A percentile compares a stretch with the other conserved stretches of the same genome.
These are phyloP conservation scores for Parachaetomium inaequale DNA, from an alignment of 495 filamentous ascomycete species.

Conservation along the genomic window DNA sequence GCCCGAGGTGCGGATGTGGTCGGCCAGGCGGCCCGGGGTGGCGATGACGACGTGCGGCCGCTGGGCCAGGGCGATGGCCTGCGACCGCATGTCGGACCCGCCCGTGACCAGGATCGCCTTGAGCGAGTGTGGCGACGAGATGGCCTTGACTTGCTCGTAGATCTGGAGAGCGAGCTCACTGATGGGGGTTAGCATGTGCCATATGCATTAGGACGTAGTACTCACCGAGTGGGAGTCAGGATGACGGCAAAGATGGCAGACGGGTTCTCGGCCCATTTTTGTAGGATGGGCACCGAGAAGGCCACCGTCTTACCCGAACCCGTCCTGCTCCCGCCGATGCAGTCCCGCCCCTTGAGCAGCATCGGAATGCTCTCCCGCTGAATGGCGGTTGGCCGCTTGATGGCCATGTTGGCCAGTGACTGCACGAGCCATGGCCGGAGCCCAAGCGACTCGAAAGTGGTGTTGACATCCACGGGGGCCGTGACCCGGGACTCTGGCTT, in stretches of 20 bases:
- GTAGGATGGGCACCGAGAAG: constrained; percentile 88
- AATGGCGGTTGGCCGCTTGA: constrained; percentile 84
- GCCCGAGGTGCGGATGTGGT: constrained; percentile 87
- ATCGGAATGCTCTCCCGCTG: constrained; percentile 87
- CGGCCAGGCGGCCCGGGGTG: constrained; percentile 88
- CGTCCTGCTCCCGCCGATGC: constrained; percentile 89
- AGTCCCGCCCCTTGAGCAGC: constrained; percentile 85
- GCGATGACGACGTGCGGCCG: constrained; percentile 91
- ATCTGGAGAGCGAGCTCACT: constrained; percentile 95
- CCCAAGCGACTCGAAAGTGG: constrained; percentile 69
- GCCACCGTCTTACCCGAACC: constrained; percentile 99
- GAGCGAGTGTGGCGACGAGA: constrained; percentile 77
- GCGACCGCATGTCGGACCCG: constrained; percentile 84
- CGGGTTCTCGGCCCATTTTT: constrained; percentile 90
- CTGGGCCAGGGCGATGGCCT: constrained; percentile 75
- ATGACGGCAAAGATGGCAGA: constrained; percentile 85
- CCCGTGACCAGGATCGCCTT: constrained; percentile 85
- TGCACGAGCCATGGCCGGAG: constrained; percentile 87
- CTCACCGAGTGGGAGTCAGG: constrained; percentile 80
- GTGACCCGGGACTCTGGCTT: constrained; percentile 24
- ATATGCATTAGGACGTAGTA: background rate
- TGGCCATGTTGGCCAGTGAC: constrained; percentile 80
- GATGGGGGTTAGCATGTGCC: background rate
- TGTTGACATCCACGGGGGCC: constrained; percentile 47
- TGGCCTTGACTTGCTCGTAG: constrained; percentile 89